Evolutionary conservation across 257 asterid species (phyloP), one percentile per base, ranked within the genome.

Genomic region (Forsythia suspensa): DNA sequence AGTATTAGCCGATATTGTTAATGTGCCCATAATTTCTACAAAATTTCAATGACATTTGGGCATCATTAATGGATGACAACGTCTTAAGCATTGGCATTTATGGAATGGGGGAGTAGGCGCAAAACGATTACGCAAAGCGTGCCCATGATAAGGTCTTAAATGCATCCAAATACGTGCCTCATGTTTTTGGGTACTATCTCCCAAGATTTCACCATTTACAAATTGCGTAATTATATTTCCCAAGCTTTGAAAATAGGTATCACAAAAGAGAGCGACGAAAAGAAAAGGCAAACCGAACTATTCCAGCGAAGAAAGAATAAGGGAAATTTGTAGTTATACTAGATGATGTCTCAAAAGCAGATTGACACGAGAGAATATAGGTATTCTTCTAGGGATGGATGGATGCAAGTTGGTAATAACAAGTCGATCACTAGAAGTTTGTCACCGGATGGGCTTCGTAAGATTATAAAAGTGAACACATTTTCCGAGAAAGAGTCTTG

Each of bases 31-130:
- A 46, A 63, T 70, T 74, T 6, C 70, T 9, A 52, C 66, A 67
- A 65, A 83, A 76, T 44, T 65, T 72, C 18, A 20, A 63, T 51
- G 36, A 73, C 69, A 43, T 83, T 73, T 83, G 82, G 84, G 11
- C 55, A 4, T 80, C 82, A 59, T 73, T 83, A 39, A 77, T 68
- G 78, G 74, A 77, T 42, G 82, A 74, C 42, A 63, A 36, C 9
- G 66, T 69, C 57, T 41, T 42, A 65, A 39, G 57, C 15, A 71
- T 80, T 61, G 87, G 85, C 71, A 75, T 84, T 61, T 84, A 81
- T 74, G 85, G 87, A 44, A 67, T 80, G 84, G 67, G 29, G 82
- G 84, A 24, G 80, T 74, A 4, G 87, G 87, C 24, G n/a, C n/a
- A 80, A 80, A 72, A 84, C 87, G 7, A 81, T 77, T 11, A 34